Conservation (phyloP, 768 basidiomycete genomes). For the Phylloporus arenicola region DNA sequence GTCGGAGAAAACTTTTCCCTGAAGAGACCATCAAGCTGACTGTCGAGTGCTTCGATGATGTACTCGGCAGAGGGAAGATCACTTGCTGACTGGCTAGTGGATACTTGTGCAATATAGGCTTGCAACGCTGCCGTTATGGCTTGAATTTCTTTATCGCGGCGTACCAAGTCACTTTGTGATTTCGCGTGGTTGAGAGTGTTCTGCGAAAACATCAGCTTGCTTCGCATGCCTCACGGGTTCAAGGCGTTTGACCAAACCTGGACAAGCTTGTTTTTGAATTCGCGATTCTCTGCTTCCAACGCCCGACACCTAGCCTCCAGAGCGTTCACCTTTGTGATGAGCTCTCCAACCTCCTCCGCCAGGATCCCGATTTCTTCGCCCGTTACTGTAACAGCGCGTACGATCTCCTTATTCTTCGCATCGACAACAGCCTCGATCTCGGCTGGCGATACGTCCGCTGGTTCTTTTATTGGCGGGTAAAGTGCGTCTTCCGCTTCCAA, state of each 20-base stretch:
- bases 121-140: slow-evolving; percentile 28
- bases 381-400: slow-evolving; percentile 11
- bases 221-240: background rate
- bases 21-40: slow-evolving; percentile 22
- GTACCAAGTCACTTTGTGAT: slow-evolving; percentile 13
- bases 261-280: slow-evolving; percentile 18
- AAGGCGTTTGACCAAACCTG: slow-evolving; percentile 21
- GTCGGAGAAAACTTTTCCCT: slow-evolving; percentile 20
- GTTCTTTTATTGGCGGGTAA: slow-evolving; percentile 16
- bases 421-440: slow-evolving; percentile 27
- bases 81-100: slow-evolving; percentile 7
- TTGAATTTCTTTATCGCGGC: slow-evolving; percentile 24
- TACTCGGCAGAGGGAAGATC: slow-evolving; percentile 27
- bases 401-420: slow-evolving; percentile 17
- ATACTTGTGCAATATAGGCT: slow-evolving; percentile 28
- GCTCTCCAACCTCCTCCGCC: slow-evolving; percentile 28
- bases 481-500: slow-evolving; percentile 24
- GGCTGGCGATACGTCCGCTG: slow-evolving; percentile 11
- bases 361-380: slow-evolving; percentile 29
- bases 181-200: slow-evolving; percentile 8
- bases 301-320: slow-evolving; percentile 17
- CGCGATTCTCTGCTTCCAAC: slow-evolving; percentile 26
- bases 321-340: slow-evolving; percentile 26
- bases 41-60: slow-evolving; percentile 24
- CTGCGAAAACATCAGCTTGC: slow-evolving; percentile 9